phyloP scores from a whole-genome alignment of 2,329 filamentous ascomycete species.

The Botrytis cinerea region DNA sequence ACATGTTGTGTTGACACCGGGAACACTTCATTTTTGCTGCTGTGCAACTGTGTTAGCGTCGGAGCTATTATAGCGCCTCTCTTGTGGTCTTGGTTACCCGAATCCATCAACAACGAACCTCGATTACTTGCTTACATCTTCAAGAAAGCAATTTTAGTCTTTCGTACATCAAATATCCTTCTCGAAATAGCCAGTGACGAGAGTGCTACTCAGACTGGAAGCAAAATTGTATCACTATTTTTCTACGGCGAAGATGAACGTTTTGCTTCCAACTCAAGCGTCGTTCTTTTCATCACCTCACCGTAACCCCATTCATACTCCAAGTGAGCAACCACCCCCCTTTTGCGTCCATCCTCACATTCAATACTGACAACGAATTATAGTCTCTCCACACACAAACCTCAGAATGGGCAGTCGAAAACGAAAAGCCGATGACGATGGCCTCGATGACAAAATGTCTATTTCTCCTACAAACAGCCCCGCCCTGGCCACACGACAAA shows the following conservation, averaged over 20 bases:
- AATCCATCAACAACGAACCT: conserved; percentile 20
- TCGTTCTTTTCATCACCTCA: conserved; percentile 60
- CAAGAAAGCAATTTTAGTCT: conserved; percentile 15
- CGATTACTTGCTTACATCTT: conserved; percentile 20
- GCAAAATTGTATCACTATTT: background rate
- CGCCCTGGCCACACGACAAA: conserved; percentile 67
- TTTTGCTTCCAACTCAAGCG: conserved; percentile 59
- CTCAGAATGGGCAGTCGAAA: conserved; percentile 63
- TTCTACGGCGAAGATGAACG: conserved; percentile 54
- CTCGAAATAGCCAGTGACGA: conserved; percentile 9
- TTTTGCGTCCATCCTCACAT: conserved; percentile 46
- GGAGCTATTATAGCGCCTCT: conserved; percentile 16
- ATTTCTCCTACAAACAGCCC: conserved; percentile 85
- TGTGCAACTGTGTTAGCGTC: conserved; percentile 9
- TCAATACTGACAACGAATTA: conserved; percentile 27
- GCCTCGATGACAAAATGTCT: conserved; percentile 81
- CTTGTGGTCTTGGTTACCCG: conserved; percentile 13
- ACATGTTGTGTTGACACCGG: background rate
- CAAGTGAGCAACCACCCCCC: conserved; percentile 52
- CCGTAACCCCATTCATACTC: conserved; percentile 54
- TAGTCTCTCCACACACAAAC: conserved; percentile 47
- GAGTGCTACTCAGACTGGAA: conserved; percentile 9
- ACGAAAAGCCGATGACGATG: conserved; percentile 83
- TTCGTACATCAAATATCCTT: background rate
- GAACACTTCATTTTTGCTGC: background rate